Percentiles rank a stretch among this genome's conserved stretches.
These are phyloP conservation scores for Alternaria gaisen DNA, from an alignment of 2,329 filamentous ascomycete species.

Conservation along the genomic window DNA sequence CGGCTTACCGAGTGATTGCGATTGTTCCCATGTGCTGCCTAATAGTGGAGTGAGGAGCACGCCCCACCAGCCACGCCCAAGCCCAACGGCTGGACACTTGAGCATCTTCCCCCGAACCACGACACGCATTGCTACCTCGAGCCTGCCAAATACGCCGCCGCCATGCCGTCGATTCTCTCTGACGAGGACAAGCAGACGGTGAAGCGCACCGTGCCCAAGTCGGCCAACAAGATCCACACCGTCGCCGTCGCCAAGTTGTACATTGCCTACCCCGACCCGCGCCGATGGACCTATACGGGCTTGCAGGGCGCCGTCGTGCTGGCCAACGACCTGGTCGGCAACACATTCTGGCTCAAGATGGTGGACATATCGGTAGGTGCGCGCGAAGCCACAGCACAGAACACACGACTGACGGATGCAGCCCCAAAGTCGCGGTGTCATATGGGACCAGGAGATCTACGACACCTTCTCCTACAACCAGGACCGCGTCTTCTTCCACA, in stretches of 20 bases:
- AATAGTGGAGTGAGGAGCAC: constrained; percentile 26
- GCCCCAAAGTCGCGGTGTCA: constrained; percentile 42
- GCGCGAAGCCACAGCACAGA: not conserved
- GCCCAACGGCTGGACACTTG: constrained; percentile 23
- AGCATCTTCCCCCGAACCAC: constrained; percentile 10
- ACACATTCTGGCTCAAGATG: constrained; percentile 97
- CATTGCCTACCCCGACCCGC: constrained; percentile 84
- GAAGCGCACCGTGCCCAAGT: constrained; percentile 91
- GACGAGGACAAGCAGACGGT: constrained; percentile 97
- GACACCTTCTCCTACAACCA: constrained; percentile 95
- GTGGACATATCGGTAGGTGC: constrained; percentile 89
- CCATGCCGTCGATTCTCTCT: constrained; percentile 73
- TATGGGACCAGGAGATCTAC: constrained; percentile 82
- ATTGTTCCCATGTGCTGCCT: constrained; percentile 43
- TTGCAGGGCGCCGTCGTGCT: constrained; percentile 91
- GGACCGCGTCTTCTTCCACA: constrained; percentile 96
- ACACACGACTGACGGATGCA: constrained; percentile 61
- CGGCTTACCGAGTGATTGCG: constrained; percentile 19
- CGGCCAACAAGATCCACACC: constrained; percentile 96
- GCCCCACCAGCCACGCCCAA: constrained; percentile 36
- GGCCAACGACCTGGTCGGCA: constrained; percentile 90
- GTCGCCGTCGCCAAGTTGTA: constrained; percentile 94
- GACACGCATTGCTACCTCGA: constrained; percentile 21
- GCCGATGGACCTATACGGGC: constrained; percentile 92
- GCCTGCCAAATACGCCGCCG: constrained; percentile 23